Evolutionary conservation across 2,329 filamentous ascomycete species (phyloP).

Genomic region (Hirsutella rhossiliensis): DNA sequence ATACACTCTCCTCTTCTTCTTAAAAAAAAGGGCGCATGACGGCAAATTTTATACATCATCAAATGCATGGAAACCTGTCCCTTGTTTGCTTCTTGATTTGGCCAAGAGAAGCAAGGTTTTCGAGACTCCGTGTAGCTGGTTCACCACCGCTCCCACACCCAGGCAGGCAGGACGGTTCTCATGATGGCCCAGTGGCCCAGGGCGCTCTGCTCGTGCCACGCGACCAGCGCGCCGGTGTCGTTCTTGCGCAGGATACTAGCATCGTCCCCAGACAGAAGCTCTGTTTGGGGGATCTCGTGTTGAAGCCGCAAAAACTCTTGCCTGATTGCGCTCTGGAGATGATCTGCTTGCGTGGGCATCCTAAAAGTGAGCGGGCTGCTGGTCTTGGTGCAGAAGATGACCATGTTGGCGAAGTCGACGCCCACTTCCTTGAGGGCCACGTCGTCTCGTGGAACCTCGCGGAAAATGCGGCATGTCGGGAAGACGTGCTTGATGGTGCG

Average conservation of each 20-base stretch:
- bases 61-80: no score
- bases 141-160: slow-evolving; percentile 81
- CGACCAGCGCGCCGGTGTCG: slow-evolving; percentile 53
- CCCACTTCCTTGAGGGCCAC: slow-evolving; percentile 33
- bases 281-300: slow-evolving; percentile 50
- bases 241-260: slow-evolving; percentile 46
- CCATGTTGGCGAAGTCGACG: slow-evolving; percentile 85
- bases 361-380: slow-evolving; percentile 50
- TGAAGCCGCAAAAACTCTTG: slow-evolving; percentile 59
- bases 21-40: no score
- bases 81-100: no score
- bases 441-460: slow-evolving; percentile 52
- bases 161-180: slow-evolving; percentile 65
- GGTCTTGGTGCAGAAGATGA: slow-evolving; percentile 79
- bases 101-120: no score
- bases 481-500: slow-evolving; percentile 76
- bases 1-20: no score
- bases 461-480: slow-evolving; percentile 81
- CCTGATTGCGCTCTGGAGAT: slow-evolving; percentile 59
- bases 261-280: slow-evolving; percentile 32
- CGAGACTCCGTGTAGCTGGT: no score
- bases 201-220: slow-evolving; percentile 65
- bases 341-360: slow-evolving; percentile 49
- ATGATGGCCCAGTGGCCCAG: slow-evolving; percentile 86
- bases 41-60: no score